Percentiles rank a stretch among this genome's conserved stretches.
These are phyloP conservation scores for Bolboschoenus planiculmis DNA, from an alignment of 176 grass and related monocot species.

Conservation along the genomic window DNA sequence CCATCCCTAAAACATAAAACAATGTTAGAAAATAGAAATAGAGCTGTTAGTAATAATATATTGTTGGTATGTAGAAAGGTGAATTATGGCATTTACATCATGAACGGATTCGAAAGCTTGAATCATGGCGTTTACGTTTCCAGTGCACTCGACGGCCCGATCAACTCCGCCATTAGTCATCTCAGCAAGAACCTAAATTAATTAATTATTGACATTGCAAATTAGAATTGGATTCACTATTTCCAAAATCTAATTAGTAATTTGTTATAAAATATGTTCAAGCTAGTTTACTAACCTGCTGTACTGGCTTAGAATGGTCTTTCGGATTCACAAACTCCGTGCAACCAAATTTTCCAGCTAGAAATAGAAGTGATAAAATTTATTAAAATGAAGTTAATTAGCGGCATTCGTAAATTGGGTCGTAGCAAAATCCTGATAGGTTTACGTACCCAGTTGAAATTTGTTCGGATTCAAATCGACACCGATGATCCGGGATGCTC, in stretches of 20 bases:
- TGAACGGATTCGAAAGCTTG: constrained; percentile 83
- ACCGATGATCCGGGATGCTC: constrained; percentile 76
- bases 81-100: constrained; percentile 35
- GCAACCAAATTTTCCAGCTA: constrained; percentile 79
- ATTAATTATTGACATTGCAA: not conserved
- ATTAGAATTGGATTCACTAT: not conserved
- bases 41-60: not conserved
- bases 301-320: constrained; percentile 59
- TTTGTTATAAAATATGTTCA: not conserved
- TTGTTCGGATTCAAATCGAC: constrained; percentile 72
- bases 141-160: constrained; percentile 63
- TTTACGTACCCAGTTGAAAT: constrained; percentile 64
- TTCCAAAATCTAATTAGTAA: not conserved
- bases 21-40: not conserved
- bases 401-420: not conserved
- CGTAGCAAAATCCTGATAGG: not conserved
- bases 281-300: constrained; percentile 35
- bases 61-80: not conserved
- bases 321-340: constrained; percentile 84
- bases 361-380: not conserved
- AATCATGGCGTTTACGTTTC: constrained; percentile 73
- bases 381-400: not conserved
- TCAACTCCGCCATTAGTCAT: constrained; percentile 82
- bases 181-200: constrained; percentile 53
- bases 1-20: constrained; percentile 48